phyloP scores from a whole-genome alignment of 108 stramenopile genomes.

The Chaetoceros muelleri region DNA sequence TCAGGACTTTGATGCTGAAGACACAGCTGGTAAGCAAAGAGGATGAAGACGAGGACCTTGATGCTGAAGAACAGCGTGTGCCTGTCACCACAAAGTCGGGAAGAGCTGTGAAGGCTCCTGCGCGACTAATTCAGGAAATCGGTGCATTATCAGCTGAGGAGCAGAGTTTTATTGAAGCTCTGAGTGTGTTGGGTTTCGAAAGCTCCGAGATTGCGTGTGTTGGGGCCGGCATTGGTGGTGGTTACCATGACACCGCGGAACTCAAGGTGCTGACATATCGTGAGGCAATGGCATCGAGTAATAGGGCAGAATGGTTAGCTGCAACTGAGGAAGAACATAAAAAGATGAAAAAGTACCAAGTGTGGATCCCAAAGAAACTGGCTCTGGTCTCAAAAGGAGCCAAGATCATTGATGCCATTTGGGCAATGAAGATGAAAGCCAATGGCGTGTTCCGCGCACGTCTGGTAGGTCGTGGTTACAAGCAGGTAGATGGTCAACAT shows the following conservation, averaged over 20 bases:
- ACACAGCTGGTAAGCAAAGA: not conserved
- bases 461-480: slow-evolving; percentile 19
- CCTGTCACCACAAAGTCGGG: no score
- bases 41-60: not conserved
- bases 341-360: slow-evolving; percentile 16
- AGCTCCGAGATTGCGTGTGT: slow-evolving; percentile 12
- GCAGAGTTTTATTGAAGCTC: not conserved
- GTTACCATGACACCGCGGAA: slow-evolving; percentile 23
- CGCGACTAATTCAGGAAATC: no score
- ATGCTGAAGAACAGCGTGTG: not conserved
- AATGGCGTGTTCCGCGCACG: slow-evolving; percentile 24
- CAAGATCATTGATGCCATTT: slow-evolving; percentile 16
- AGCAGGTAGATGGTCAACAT: slow-evolving; percentile 21
- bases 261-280: slow-evolving; percentile 27
- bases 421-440: slow-evolving; percentile 39
- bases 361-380: slow-evolving; percentile 15
- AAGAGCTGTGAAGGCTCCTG: no score
- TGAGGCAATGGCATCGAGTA: slow-evolving; percentile 21
- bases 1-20: no score
- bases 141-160: no score
- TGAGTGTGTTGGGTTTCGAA: not conserved
- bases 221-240: slow-evolving; percentile 25
- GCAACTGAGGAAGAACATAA: slow-evolving; percentile 26
- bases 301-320: slow-evolving; percentile 18
- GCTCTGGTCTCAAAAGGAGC: no score